phyloP scores from a whole-genome alignment of 331 rosid genomes.

The Phaseolus coccineus region DNA sequence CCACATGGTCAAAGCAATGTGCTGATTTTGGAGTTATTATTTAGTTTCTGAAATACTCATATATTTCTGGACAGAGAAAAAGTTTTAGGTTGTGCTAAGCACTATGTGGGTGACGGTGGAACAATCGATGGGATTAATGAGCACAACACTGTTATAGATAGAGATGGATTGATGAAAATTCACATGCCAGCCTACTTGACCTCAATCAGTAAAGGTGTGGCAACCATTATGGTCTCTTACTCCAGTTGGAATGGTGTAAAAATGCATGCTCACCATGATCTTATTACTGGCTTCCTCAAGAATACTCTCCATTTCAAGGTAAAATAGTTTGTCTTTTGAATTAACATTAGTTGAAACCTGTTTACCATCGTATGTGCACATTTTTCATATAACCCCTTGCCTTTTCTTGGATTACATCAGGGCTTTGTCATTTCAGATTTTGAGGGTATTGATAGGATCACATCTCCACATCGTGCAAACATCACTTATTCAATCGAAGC shows the following conservation, averaged over 20 bases:
- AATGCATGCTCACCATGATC: slow-evolving; percentile 70
- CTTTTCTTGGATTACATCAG: slow-evolving; percentile 49
- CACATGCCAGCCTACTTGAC: slow-evolving; percentile 70
- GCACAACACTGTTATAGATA: slow-evolving; percentile 58
- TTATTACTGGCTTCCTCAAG: slow-evolving; percentile 67
- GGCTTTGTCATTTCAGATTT: slow-evolving; percentile 83
- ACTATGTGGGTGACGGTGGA: slow-evolving; percentile 82
- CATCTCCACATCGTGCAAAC: slow-evolving; percentile 70
- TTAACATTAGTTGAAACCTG: not conserved
- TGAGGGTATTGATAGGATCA: slow-evolving; percentile 76
- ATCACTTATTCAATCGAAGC: slow-evolving; percentile 65
- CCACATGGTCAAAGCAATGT: not conserved
- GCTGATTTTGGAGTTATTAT: slow-evolving; percentile 23
- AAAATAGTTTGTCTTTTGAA: slow-evolving; percentile 17
- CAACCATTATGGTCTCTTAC: slow-evolving; percentile 73
- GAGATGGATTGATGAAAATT: slow-evolving; percentile 61
- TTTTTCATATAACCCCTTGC: not conserved
- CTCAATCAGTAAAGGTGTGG: slow-evolving; percentile 72
- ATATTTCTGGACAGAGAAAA: slow-evolving; percentile 50
- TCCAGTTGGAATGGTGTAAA: slow-evolving; percentile 79
- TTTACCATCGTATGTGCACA: not conserved
- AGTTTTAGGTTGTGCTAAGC: slow-evolving; percentile 75
- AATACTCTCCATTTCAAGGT: slow-evolving; percentile 67
- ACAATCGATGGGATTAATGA: slow-evolving; percentile 71
- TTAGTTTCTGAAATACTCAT: slow-evolving; percentile 29